Percentiles rank a stretch among this genome's conserved stretches.
Conservation (phyloP, 2,329 filamentous ascomycete genomes). For the Pseudogymnoascus sp. region DNA sequence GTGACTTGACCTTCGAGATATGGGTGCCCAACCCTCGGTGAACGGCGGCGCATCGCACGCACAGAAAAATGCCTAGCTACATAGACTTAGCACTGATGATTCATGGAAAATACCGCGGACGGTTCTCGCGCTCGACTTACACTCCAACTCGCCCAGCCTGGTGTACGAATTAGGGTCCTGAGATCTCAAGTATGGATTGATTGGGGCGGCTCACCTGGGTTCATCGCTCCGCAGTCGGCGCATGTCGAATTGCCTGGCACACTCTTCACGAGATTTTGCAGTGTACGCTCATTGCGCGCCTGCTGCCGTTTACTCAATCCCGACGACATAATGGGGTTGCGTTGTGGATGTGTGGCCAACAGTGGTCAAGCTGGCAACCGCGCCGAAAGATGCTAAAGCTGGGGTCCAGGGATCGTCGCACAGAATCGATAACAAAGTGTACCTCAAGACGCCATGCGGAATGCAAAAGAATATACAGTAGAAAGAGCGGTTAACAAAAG, state of each 20-base stretch:
- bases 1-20: conserved; percentile 95
- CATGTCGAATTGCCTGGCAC: conserved; percentile 86
- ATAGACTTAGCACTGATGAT: conserved; percentile 17
- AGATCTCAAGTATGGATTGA: neutral
- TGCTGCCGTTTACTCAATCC: conserved; percentile 91
- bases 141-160: conserved; percentile 30
- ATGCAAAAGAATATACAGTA: conserved; percentile 6
- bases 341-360: neutral
- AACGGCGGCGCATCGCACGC: conserved; percentile 91
- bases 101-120: neutral
- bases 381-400: neutral
- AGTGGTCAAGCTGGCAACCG: neutral
- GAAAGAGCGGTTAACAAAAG: neutral
- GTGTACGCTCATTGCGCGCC: conserved; percentile 85
- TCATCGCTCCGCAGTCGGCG: conserved; percentile 84
- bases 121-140: conserved; percentile 20
- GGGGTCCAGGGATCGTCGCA: conserved; percentile 5
- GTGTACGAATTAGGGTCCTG: neutral
- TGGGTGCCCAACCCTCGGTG: conserved; percentile 97
- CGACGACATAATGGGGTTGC: conserved; percentile 49
- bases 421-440: conserved; percentile 3
- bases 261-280: conserved; percentile 80
- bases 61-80: conserved; percentile 89
- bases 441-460: conserved; percentile 5
- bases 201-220: conserved; percentile 59